Percentiles rank a stretch among this genome's conserved stretches.
Evolutionary conservation across 139 green algal species (phyloP).

Genomic region (Chlamydomonas asymmetrica): DNA sequence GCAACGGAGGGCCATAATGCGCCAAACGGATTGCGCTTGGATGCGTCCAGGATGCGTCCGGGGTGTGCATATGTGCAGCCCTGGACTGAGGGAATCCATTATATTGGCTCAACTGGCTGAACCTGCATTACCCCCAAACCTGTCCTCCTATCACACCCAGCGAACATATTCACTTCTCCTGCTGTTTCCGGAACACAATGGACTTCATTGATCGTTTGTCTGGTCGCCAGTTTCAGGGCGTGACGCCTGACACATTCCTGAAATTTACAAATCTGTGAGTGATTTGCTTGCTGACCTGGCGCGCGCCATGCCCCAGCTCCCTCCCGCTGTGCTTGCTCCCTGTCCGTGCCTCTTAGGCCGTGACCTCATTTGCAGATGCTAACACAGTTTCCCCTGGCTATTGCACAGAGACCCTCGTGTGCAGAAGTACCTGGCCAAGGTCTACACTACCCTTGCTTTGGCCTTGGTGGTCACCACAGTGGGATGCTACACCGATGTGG

Average conservation of each 20-base stretch:
- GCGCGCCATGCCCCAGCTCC: not conserved
- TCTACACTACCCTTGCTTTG: slow-evolving; percentile 64
- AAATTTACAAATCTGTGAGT: slow-evolving; percentile 32
- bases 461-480: slow-evolving; percentile 41
- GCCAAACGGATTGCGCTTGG: too few species aligned
- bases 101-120: too few species aligned
- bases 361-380: not conserved
- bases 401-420: slow-evolving; percentile 37
- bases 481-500: slow-evolving; percentile 37
- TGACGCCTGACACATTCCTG: not conserved
- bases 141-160: too few species aligned
- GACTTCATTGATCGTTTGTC: slow-evolving; percentile 16
- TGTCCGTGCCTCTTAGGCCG: not conserved
- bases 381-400: not conserved
- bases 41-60: too few species aligned
- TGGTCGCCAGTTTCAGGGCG: not conserved
- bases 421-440: slow-evolving; percentile 57
- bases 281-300: not conserved
- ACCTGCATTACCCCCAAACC: too few species aligned
- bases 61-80: too few species aligned
- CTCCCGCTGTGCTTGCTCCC: not conserved
- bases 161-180: too few species aligned
- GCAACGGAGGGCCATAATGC: too few species aligned
- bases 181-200: slow-evolving; percentile 10
- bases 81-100: too few species aligned